Evolutionary conservation across 2,329 filamentous ascomycete species (phyloP), one percentile per base, ranked within the genome.

Genomic region (Ascochyta rabiei): DNA sequence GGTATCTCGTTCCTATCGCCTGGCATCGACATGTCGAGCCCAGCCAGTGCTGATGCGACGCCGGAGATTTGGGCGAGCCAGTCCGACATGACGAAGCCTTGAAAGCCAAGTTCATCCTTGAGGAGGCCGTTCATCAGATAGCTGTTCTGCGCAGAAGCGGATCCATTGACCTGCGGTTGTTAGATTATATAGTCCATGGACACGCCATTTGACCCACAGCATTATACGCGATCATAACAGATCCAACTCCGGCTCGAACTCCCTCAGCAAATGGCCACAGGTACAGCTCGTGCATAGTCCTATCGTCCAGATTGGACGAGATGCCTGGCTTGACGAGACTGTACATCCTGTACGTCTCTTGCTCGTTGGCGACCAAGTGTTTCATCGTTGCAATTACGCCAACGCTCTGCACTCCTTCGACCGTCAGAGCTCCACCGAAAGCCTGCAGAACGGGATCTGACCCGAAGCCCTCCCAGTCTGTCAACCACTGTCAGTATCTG

Each of bases 51-150:
- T 55, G 86, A 89, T 13, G 83, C 84, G 0, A 96, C 90, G 6
- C 93, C 93, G 8, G 88, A 88, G 58, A 90, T 86, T 69, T 96
- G 91, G 0, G 90, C 90, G 2, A 95, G 80, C 92, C 92, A 96
- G 72, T 96, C 93, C 1, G 86, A 88, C 82, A 95, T 90, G n/a
- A 93, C 86, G 51, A 91, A 93, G 0, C 91, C 91, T 71, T 95
- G 89, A 68, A 96, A 96, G 8, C 90, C 91, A 4, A 95, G 81
- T 71, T 96, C 90, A 55, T 93, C 90, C 68, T 96, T 96, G 41
- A 96, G 76, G n/a, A 96, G 81, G 0, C 88, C 88, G 66, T 95
- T 96, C 59, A 96, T 82, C 2, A 95, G 77, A 69, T 93, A 91
- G 61, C 87, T 89, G 73, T 96, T 92, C 51, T 89, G 84, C 64